phyloP scores from a whole-genome alignment of 164 flowering plant species.

The Dillenia turbinata region DNA sequence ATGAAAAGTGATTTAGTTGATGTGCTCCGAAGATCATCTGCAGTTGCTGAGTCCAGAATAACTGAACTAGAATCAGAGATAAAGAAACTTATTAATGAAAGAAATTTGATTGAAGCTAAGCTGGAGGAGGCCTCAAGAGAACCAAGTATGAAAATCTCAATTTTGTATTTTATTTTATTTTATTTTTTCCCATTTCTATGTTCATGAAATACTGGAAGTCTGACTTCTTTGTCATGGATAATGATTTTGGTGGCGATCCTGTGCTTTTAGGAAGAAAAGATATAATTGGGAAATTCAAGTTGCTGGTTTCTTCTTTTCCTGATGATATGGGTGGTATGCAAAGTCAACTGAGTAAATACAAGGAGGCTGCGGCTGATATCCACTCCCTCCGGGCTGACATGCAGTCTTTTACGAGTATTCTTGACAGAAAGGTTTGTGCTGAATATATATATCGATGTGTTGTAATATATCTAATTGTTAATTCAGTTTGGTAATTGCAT shows the following conservation, averaged over 20 bases:
- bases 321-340: slow-evolving; percentile 78
- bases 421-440: slow-evolving; percentile 68
- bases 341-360: slow-evolving; percentile 58
- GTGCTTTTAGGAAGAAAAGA: slow-evolving; percentile 77
- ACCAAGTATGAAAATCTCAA: slow-evolving; percentile 45
- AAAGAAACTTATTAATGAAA: slow-evolving; percentile 50
- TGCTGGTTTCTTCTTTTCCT: slow-evolving; percentile 79
- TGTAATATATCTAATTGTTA: too few relatives aligned
- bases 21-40: slow-evolving; percentile 49
- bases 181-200: background rate
- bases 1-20: slow-evolving; percentile 73
- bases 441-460: background rate
- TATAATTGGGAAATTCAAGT: slow-evolving; percentile 73
- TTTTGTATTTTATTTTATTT: slow-evolving; percentile 3
- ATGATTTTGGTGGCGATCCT: slow-evolving; percentile 8
- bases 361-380: slow-evolving; percentile 76
- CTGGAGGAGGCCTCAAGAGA: slow-evolving; percentile 72
- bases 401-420: slow-evolving; percentile 57
- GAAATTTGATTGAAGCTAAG: slow-evolving; percentile 44
- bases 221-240: background rate
- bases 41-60: slow-evolving; percentile 48
- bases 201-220: background rate
- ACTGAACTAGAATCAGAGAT: slow-evolving; percentile 52
- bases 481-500: too few relatives aligned
- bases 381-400: slow-evolving; percentile 80